Evolutionary conservation across 2,329 filamentous ascomycete genomes (phyloP).

Genomic region (Sporothrix pseudoabietina): DNA sequence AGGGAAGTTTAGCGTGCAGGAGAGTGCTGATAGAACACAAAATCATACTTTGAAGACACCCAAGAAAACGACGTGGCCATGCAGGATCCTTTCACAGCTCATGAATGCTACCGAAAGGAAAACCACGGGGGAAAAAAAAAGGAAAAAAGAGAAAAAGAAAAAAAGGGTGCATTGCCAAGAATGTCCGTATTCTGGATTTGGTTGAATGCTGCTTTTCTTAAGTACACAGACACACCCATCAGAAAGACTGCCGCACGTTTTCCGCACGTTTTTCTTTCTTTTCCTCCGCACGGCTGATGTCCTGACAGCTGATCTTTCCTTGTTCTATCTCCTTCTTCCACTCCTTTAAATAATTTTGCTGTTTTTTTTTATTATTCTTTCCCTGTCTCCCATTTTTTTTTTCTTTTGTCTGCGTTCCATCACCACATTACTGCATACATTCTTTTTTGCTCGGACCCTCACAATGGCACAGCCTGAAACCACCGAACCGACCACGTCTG

Average conservation of each 20-base stretch:
- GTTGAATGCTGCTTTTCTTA: not conserved
- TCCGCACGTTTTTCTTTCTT: not conserved
- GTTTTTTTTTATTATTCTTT: not conserved
- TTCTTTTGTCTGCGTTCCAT: not conserved
- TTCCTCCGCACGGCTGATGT: not conserved
- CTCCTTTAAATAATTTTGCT: not conserved
- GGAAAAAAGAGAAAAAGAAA: too few relatives aligned
- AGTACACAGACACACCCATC: not conserved
- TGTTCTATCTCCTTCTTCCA: not conserved
- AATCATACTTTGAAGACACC: too few relatives aligned
- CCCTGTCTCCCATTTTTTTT: not conserved
- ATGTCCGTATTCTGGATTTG: not conserved
- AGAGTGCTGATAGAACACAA: too few relatives aligned
- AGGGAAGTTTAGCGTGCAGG: too few relatives aligned
- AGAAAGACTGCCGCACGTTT: not conserved
- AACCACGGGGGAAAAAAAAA: not conserved
- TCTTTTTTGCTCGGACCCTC: not conserved
- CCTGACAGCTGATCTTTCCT: not conserved
- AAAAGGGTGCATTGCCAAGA: not conserved
- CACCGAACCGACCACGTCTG: not conserved
- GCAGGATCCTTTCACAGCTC: not conserved
- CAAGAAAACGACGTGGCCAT: not conserved
- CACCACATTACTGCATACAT: not conserved
- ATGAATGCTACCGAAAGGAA: not conserved
- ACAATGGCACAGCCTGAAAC: constrained; percentile 11